Conservation (phyloP, 1,139 yeast species). For the Blastobotrys petasosporus region DNA sequence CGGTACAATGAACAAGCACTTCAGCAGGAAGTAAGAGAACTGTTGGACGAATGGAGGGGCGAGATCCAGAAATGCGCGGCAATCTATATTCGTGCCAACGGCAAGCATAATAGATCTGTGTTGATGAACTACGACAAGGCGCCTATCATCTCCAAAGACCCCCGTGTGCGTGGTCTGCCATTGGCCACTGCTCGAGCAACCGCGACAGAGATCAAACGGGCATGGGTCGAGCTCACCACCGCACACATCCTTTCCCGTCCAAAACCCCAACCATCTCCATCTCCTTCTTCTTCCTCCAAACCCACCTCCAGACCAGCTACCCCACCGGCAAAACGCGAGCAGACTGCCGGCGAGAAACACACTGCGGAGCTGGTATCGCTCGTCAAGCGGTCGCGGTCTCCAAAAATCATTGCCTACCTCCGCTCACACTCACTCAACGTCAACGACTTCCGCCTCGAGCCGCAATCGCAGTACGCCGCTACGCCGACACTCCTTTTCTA, state of each 20-base stretch:
- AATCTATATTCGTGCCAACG: slow-evolving; percentile 82
- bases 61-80: slow-evolving; percentile 55
- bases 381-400: slow-evolving; percentile 72
- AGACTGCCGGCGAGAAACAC: slow-evolving; percentile 39
- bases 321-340: slow-evolving; percentile 16
- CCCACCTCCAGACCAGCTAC: slow-evolving; percentile 12
- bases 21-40: slow-evolving; percentile 64
- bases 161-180: slow-evolving; percentile 52
- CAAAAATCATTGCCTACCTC: slow-evolving; percentile 59
- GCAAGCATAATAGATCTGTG: slow-evolving; percentile 58
- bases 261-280: slow-evolving; percentile 33
- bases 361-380: slow-evolving; percentile 53
- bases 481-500: slow-evolving; percentile 77
- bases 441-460: slow-evolving; percentile 49
- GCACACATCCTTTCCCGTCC: slow-evolving; percentile 55
- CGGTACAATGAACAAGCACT: slow-evolving; percentile 85
- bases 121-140: slow-evolving; percentile 59
- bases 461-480: slow-evolving; percentile 44
- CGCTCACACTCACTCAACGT: slow-evolving; percentile 48
- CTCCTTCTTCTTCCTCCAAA: not conserved
- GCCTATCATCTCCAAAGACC: slow-evolving; percentile 32
- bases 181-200: slow-evolving; percentile 91
- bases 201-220: slow-evolving; percentile 66
- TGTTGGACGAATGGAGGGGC: slow-evolving; percentile 57
- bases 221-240: slow-evolving; percentile 76